Evolutionary conservation across 495 filamentous ascomycete species (phyloP).

Genomic region (Aspergillus sparsus): DNA sequence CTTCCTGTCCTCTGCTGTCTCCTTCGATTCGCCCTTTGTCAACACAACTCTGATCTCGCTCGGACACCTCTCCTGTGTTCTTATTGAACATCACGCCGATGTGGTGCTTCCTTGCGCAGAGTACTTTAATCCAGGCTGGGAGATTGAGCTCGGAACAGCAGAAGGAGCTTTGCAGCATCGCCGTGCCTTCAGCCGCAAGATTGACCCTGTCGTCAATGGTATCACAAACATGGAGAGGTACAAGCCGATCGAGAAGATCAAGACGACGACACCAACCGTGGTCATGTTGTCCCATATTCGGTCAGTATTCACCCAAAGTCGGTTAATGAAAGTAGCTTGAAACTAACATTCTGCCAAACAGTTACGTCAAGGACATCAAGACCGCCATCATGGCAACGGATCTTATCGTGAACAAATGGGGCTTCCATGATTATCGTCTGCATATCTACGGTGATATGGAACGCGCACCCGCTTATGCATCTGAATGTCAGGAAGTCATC

Average conservation of each 20-base stretch:
- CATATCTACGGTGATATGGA: constrained; percentile 63
- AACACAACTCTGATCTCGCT: constrained; percentile 29
- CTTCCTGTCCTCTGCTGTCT: constrained; percentile 37
- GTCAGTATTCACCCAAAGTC: constrained; percentile 31
- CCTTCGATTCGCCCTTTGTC: constrained; percentile 56
- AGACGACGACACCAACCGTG: constrained; percentile 56
- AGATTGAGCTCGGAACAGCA: constrained; percentile 61
- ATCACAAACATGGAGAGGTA: constrained; percentile 66
- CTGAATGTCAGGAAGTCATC: constrained; percentile 61
- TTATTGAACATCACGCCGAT: constrained; percentile 62
- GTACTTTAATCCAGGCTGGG: constrained; percentile 70
- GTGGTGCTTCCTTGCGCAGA: constrained; percentile 64
- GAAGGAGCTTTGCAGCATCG: constrained; percentile 58
- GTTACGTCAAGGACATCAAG: constrained; percentile 60
- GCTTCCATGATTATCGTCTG: constrained; percentile 60
- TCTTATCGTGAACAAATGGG: constrained; percentile 64
- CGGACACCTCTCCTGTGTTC: constrained; percentile 42
- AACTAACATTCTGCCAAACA: neutral
- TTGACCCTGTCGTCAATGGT: constrained; percentile 67
- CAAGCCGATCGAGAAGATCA: constrained; percentile 56
- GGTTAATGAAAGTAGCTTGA: neutral
- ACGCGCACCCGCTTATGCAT: constrained; percentile 57
- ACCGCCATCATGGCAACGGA: constrained; percentile 63
- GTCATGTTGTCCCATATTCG: constrained; percentile 64
- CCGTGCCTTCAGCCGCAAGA: constrained; percentile 57